A percentile compares a stretch with the other conserved stretches of the same genome.
These are phyloP conservation scores for Suhomyces sp. DNA, from an alignment of 805 yeast species.

Conservation along the genomic window DNA sequence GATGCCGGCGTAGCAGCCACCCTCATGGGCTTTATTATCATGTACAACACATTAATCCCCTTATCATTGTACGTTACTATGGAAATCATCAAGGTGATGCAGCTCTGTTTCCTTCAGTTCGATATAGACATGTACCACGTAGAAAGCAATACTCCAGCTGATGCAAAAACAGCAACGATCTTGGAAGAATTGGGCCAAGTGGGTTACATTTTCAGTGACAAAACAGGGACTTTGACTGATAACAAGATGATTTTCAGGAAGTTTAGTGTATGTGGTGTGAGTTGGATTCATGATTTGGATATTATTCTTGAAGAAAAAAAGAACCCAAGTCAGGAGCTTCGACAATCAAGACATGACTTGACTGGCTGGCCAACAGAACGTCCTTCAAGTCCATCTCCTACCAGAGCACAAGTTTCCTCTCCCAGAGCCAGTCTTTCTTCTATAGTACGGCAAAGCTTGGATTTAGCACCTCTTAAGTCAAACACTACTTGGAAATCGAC, in stretches of 20 bases:
- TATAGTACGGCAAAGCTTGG: constrained; percentile 33
- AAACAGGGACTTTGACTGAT: constrained; percentile 96
- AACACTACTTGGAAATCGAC: constrained; percentile 44
- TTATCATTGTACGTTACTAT: constrained; percentile 91
- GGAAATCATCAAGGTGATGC: constrained; percentile 92
- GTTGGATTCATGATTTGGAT: constrained; percentile 83
- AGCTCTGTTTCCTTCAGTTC: constrained; percentile 74
- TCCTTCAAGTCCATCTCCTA: not conserved
- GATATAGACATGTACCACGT: constrained; percentile 94
- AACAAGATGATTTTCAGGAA: constrained; percentile 91
- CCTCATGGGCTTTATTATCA: constrained; percentile 92
- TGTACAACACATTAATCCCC: constrained; percentile 96
- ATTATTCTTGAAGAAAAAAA: constrained; percentile 28
- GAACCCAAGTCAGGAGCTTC: constrained; percentile 3
- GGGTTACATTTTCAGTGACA: constrained; percentile 89
- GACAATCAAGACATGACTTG: not conserved
- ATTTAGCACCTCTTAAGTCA: constrained; percentile 19
- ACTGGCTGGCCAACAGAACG: not conserved
- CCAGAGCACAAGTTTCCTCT: not conserved
- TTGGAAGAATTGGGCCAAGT: constrained; percentile 97
- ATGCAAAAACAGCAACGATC: constrained; percentile 91
- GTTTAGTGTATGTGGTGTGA: constrained; percentile 79
- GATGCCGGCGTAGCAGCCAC: constrained; percentile 88
- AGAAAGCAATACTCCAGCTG: constrained; percentile 85
- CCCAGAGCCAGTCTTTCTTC: constrained; percentile 29